phyloP scores from a whole-genome alignment of 352 stramenopile species.

The Phytophthora quininea region DNA sequence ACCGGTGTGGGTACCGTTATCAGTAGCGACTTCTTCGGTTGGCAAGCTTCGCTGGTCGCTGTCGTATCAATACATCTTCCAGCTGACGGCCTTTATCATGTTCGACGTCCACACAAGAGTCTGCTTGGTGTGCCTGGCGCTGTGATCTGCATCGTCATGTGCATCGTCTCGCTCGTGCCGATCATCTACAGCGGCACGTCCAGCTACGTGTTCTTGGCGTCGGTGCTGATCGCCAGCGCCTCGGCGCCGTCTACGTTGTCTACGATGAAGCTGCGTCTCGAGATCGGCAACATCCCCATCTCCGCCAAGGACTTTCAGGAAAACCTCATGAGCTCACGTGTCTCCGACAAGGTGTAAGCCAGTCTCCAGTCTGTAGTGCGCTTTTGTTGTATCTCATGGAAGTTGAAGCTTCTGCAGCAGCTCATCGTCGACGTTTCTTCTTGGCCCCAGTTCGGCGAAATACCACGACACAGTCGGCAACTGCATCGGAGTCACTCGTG shows the following conservation, averaged over 20 bases:
- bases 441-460: conserved; percentile 11
- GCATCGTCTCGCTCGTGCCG: conserved; percentile 36
- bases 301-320: conserved; percentile 46
- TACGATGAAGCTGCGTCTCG: conserved; percentile 38
- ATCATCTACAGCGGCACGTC: conserved; percentile 26
- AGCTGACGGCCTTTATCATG: conserved; percentile 55
- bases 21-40: conserved; percentile 62
- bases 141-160: conserved; percentile 47
- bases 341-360: conserved; percentile 22
- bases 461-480: conserved; percentile 30
- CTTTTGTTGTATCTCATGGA: conserved; percentile 2
- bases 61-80: conserved; percentile 63
- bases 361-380: conserved; percentile 5
- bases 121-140: conserved; percentile 54
- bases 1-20: conserved; percentile 63
- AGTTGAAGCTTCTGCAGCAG: background rate
- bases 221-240: conserved; percentile 41
- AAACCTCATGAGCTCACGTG: conserved; percentile 41
- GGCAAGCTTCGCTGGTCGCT: conserved; percentile 43
- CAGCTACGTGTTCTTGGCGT: conserved; percentile 46
- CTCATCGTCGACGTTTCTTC: conserved; percentile 23
- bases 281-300: conserved; percentile 14
- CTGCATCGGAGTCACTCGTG: conserved; percentile 20
- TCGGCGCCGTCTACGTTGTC: conserved; percentile 48
- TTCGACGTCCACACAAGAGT: conserved; percentile 55